Evolutionary conservation across 208 protist genomes (phyloP).

Genomic region (Herpetomonas samuelpessoai): DNA sequence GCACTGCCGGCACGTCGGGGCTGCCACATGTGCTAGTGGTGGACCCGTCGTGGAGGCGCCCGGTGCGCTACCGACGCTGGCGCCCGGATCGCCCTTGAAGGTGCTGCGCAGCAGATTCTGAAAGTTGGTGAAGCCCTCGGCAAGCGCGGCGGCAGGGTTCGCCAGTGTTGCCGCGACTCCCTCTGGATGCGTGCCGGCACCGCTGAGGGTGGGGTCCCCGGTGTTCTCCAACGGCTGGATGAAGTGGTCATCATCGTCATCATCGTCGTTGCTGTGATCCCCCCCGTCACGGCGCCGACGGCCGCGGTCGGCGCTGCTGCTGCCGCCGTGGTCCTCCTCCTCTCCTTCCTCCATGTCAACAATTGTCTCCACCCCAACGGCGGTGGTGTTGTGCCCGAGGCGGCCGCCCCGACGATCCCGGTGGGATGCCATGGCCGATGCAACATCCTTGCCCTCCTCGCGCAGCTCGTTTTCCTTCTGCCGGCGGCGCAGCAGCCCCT

Average conservation of each 20-base stretch:
- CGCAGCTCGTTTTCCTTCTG: constrained; percentile 36
- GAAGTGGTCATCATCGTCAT: constrained; percentile 20
- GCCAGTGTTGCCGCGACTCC: constrained; percentile 2
- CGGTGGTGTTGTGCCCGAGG: constrained; percentile 11
- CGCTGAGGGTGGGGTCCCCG: constrained; percentile 1
- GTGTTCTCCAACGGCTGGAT: not conserved
- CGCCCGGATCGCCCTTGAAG: constrained; percentile 11
- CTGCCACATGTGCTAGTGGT: not conserved
- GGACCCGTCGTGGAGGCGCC: not conserved
- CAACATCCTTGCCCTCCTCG: constrained; percentile 1
- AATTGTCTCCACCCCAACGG: constrained; percentile 22
- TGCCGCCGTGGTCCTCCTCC: not conserved
- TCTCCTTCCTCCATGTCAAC: constrained; percentile 2
- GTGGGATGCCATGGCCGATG: not conserved
- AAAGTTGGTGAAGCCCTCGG: constrained; percentile 33
- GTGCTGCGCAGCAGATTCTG: constrained; percentile 21
- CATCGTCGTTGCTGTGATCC: not conserved
- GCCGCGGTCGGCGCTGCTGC: not conserved
- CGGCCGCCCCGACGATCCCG: constrained; percentile 1
- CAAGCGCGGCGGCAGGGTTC: constrained; percentile 19
- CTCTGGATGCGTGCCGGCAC: constrained; percentile 11
- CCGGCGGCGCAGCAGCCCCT: constrained; percentile 49
- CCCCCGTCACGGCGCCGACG: not conserved
- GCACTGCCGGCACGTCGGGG: not conserved
- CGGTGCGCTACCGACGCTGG: not conserved